These are phyloP conservation scores for Microthlaspi erraticum DNA, from an alignment of 345 rosid species.

Conservation along the genomic window DNA sequence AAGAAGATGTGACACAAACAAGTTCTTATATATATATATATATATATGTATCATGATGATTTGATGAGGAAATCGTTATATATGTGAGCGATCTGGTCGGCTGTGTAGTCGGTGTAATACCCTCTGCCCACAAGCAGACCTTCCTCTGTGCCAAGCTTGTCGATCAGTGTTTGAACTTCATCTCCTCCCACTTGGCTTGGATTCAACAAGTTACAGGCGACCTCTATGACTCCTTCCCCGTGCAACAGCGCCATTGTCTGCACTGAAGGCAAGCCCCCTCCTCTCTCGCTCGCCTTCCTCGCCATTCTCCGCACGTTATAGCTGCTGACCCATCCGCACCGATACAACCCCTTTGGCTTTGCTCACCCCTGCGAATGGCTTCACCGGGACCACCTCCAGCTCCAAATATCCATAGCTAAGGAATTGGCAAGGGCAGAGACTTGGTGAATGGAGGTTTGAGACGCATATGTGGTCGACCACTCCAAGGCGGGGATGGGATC, in stretches of 20 bases:
- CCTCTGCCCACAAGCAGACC: constrained; percentile 74
- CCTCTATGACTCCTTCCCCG: constrained; percentile 66
- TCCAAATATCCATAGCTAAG: constrained; percentile 60
- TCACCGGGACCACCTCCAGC: constrained; percentile 52
- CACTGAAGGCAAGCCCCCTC: constrained; percentile 83
- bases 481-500: constrained; percentile 91
- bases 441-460: constrained; percentile 61
- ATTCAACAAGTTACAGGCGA: constrained; percentile 86
- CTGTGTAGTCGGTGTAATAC: constrained; percentile 78
- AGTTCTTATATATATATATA: too few species aligned
- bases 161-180: constrained; percentile 72
- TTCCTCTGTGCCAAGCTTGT: constrained; percentile 63
- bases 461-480: constrained; percentile 90
- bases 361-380: constrained; percentile 72
- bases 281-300: constrained; percentile 70
- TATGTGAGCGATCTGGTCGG: constrained; percentile 57
- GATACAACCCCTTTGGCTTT: constrained; percentile 66
- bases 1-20: neutral
- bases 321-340: constrained; percentile 80
- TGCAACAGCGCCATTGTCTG: constrained; percentile 94
- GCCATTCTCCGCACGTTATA: constrained; percentile 78
- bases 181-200: constrained; percentile 77
- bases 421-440: constrained; percentile 68
- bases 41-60: constrained; percentile 15
- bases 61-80: constrained; percentile 47